Percentiles rank a stretch among this genome's conserved stretches.
Conservation (phyloP, 2,329 filamentous ascomycete genomes). For the Teratosphaeria pseudoeucalypti region DNA sequence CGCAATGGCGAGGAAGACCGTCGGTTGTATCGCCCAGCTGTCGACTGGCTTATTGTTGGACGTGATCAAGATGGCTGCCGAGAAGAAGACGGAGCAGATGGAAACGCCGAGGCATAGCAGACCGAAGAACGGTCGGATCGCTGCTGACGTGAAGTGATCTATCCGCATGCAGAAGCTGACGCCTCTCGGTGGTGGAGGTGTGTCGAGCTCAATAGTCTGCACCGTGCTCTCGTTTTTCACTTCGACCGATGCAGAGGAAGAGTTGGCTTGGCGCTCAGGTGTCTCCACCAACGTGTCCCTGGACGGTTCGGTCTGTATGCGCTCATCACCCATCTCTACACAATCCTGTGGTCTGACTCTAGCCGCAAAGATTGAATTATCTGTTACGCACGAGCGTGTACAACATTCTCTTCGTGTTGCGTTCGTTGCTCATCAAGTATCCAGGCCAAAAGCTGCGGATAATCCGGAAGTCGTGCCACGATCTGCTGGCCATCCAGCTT, state of each 20-base stretch:
- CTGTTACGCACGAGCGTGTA: too few species aligned
- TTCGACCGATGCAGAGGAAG: background rate
- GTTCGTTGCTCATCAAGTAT: too few species aligned
- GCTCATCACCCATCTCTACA: background rate
- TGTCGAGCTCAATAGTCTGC: background rate
- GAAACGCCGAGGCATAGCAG: background rate
- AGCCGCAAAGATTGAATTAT: background rate
- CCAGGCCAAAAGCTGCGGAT: too few species aligned
- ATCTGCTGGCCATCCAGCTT: too few species aligned
- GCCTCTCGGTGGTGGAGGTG: background rate
- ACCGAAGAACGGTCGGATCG: background rate
- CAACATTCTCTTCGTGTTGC: too few species aligned
- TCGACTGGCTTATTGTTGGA: slow-evolving; percentile 4
- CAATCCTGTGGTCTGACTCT: background rate
- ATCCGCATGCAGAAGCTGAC: background rate
- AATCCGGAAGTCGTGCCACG: too few species aligned
- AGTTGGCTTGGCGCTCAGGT: background rate
- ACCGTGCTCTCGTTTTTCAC: background rate
- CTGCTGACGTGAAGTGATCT: background rate
- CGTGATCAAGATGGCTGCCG: slow-evolving; percentile 7
- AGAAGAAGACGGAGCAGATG: slow-evolving; percentile 6
- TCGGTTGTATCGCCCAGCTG: slow-evolving; percentile 7
- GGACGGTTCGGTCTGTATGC: background rate
- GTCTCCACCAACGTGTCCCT: background rate
- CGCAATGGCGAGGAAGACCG: slow-evolving; percentile 9